A percentile compares a stretch with the other conserved stretches of the same genome.
These are phyloP conservation scores for Exserohilum rostratum DNA, from an alignment of 2,329 filamentous ascomycete species.

Conservation along the genomic window DNA sequence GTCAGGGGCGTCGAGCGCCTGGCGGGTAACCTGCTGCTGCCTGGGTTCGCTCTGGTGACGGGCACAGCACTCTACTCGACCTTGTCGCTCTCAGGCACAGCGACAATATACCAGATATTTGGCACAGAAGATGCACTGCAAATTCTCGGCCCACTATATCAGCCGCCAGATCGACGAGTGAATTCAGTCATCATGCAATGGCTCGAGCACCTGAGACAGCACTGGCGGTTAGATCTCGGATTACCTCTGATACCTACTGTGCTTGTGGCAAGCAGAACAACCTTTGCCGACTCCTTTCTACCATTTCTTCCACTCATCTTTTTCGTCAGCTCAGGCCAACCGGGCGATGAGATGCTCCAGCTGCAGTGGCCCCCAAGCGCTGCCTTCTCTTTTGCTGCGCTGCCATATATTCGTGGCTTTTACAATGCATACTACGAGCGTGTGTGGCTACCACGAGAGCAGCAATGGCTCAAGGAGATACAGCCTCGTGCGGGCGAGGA, in stretches of 20 bases:
- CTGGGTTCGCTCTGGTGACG: slow-evolving; percentile 65
- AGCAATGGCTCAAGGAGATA: slow-evolving; percentile 67
- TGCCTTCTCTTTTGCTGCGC: slow-evolving; percentile 67
- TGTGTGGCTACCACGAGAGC: slow-evolving; percentile 63
- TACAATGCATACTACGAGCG: slow-evolving; percentile 69
- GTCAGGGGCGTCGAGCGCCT: slow-evolving; percentile 64
- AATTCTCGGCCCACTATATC: slow-evolving; percentile 56
- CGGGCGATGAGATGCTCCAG: slow-evolving; percentile 53
- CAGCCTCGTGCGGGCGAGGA: slow-evolving; percentile 59
- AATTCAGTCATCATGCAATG: slow-evolving; percentile 42
- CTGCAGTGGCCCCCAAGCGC: slow-evolving; percentile 71
- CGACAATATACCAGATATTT: slow-evolving; percentile 70
- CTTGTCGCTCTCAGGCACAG: slow-evolving; percentile 64
- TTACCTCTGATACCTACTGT: slow-evolving; percentile 71
- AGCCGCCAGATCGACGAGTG: slow-evolving; percentile 39
- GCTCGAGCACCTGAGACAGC: slow-evolving; percentile 39
- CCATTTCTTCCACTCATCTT: slow-evolving; percentile 68
- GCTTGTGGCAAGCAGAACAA: slow-evolving; percentile 70
- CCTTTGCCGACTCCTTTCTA: slow-evolving; percentile 66
- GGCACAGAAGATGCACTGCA: slow-evolving; percentile 64
- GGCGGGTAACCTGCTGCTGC: slow-evolving; percentile 66
- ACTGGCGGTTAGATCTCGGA: slow-evolving; percentile 63
- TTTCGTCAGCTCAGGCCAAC: slow-evolving; percentile 61
- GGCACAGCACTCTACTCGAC: slow-evolving; percentile 54
- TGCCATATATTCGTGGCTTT: slow-evolving; percentile 68